Percentiles rank a stretch among this genome's conserved stretches.
Evolutionary conservation across 2,329 filamentous ascomycete species (phyloP).

Genomic region (Ascochyta rabiei): DNA sequence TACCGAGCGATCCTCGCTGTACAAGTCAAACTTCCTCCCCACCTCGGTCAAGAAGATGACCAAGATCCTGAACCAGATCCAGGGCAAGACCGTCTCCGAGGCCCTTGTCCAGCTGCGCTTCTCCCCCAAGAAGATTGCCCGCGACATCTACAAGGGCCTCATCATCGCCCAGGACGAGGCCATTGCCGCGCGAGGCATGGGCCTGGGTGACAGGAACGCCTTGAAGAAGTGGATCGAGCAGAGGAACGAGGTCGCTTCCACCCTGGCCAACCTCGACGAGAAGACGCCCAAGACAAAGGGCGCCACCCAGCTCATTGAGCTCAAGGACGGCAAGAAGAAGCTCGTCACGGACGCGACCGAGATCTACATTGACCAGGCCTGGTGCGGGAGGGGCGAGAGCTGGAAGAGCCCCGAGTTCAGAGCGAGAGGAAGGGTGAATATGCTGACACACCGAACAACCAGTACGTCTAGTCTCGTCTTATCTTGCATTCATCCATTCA

Average conservation of each 20-base stretch:
- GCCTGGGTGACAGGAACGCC: conserved; percentile 57
- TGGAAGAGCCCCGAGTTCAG: conserved; percentile 68
- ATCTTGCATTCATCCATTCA: too few species aligned
- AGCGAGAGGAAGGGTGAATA: conserved; percentile 73
- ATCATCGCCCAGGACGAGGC: conserved; percentile 83
- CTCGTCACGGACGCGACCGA: conserved; percentile 74
- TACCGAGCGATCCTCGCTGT: conserved; percentile 63
- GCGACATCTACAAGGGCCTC: conserved; percentile 78
- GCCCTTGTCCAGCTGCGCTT: conserved; percentile 95
- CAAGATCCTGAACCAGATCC: conserved; percentile 83
- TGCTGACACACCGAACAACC: conserved; percentile 74
- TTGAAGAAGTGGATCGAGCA: conserved; percentile 30
- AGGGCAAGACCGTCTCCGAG: conserved; percentile 91
- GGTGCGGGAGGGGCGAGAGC: conserved; percentile 75
- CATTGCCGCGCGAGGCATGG: conserved; percentile 83
- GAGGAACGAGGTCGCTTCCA: conserved; percentile 12
- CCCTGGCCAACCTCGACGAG: conserved; percentile 16
- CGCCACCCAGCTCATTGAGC: conserved; percentile 58
- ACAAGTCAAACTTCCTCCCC: conserved; percentile 74
- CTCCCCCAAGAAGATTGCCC: conserved; percentile 89
- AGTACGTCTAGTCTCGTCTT: conserved; percentile 60
- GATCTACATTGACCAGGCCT: conserved; percentile 90
- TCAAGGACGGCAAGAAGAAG: conserved; percentile 76
- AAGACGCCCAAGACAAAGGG: conserved; percentile 52
- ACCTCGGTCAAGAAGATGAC: conserved; percentile 93